Conservation (phyloP, 2,329 filamentous ascomycete genomes). For the Colletotrichum liaoningense region DNA sequence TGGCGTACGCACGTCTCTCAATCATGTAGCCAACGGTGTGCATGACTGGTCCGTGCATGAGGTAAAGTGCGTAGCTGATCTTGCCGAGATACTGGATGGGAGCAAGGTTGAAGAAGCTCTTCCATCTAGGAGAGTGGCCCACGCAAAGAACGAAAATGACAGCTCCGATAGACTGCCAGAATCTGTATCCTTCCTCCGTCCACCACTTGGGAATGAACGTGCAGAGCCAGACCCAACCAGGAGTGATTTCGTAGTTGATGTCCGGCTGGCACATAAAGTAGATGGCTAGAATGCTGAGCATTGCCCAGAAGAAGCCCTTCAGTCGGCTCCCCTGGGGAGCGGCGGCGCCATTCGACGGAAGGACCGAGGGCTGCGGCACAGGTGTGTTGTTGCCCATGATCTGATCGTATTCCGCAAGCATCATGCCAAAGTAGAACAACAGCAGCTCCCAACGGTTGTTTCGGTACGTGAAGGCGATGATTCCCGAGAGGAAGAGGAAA, state of each 20-base stretch:
- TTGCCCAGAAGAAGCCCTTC: conserved; percentile 44
- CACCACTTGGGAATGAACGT: conserved; percentile 62
- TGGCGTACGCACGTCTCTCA: conserved; percentile 58
- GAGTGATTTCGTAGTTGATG: conserved; percentile 53
- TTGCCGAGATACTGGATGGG: conserved; percentile 69
- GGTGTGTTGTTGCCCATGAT: conserved; percentile 54
- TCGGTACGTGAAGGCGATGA: conserved; percentile 58
- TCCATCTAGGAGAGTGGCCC: conserved; percentile 58
- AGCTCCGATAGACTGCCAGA: conserved; percentile 67
- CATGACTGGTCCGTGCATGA: conserved; percentile 69
- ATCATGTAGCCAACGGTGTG: conserved; percentile 65
- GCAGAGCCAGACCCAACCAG: conserved; percentile 63
- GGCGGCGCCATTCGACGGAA: conserved; percentile 41
- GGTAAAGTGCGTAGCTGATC: conserved; percentile 71
- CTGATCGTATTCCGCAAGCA: conserved; percentile 66
- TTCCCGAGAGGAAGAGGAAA: conserved; percentile 51
- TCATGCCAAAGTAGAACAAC: conserved; percentile 60
- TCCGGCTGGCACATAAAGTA: conserved; percentile 64
- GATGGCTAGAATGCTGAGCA: conserved; percentile 59
- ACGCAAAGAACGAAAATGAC: conserved; percentile 63
- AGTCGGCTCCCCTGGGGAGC: conserved; percentile 8
- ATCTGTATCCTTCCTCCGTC: conserved; percentile 61
- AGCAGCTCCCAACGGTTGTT: conserved; percentile 66
- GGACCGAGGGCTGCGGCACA: conserved; percentile 7
- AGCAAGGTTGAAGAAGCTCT: conserved; percentile 60